A percentile compares a stretch with the other conserved stretches of the same genome.
Conservation (phyloP, 768 basidiomycete genomes). For the Amanita phalloides region DNA sequence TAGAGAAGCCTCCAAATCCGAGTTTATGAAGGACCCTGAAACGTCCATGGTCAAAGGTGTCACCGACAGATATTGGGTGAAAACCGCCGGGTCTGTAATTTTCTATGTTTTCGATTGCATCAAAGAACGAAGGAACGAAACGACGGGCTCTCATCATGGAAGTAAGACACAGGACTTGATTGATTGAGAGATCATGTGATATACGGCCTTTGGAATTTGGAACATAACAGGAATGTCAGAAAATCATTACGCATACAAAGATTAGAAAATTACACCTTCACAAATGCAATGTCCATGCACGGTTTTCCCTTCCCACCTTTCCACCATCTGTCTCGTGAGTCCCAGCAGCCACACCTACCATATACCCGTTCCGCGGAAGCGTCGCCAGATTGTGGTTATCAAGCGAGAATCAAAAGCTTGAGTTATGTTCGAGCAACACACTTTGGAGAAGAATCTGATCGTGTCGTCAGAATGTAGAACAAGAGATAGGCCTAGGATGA, state of each 20-base stretch:
- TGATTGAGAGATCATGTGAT: too few relatives aligned
- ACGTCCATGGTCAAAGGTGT: conserved; percentile 31
- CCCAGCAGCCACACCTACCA: background rate
- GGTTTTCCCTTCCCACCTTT: conserved; percentile 52
- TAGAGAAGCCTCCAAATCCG: conserved; percentile 33
- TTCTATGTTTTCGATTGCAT: conserved; percentile 31
- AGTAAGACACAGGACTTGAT: too few relatives aligned
- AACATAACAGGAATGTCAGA: too few relatives aligned
- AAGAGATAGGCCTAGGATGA: conserved; percentile 53
- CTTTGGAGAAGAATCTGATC: conserved; percentile 64
- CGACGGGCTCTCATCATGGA: too few relatives aligned
- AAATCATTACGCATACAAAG: too few relatives aligned
- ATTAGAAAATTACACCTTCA: conserved; percentile 27
- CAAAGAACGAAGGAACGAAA: conserved; percentile 15
- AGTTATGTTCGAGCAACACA: conserved; percentile 9
- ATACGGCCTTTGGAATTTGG: too few relatives aligned
- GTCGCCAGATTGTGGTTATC: conserved; percentile 97
- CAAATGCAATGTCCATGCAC: conserved; percentile 51
- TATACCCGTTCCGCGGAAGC: conserved; percentile 45
- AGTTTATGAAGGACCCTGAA: conserved; percentile 39
- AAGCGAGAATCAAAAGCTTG: conserved; percentile 45
- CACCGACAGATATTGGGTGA: conserved; percentile 40
- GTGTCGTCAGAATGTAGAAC: conserved; percentile 88
- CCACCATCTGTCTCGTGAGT: conserved; percentile 27
- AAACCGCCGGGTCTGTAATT: conserved; percentile 40